These are phyloP conservation scores for Xylaria longipes DNA, from an alignment of 495 filamentous ascomycete species.

Conservation along the genomic window DNA sequence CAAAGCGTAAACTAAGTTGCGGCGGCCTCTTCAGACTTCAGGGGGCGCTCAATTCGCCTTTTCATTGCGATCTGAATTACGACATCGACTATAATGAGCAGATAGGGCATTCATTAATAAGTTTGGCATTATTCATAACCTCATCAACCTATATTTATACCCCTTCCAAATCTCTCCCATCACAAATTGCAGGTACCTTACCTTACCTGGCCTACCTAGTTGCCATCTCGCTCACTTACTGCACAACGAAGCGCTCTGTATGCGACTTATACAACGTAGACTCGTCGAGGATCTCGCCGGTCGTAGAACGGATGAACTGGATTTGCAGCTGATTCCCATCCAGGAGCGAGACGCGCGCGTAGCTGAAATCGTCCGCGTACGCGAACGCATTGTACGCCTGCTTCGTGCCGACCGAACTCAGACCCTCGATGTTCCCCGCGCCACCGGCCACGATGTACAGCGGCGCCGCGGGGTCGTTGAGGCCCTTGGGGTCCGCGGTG, in stretches of 20 bases:
- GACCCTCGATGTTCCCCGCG: conserved; percentile 50
- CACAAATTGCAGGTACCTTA: not conserved
- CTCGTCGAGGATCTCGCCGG: conserved; percentile 58
- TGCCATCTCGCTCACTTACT: not conserved
- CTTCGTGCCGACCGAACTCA: conserved; percentile 47
- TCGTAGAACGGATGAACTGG: conserved; percentile 54
- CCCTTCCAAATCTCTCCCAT: not conserved
- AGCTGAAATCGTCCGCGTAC: conserved; percentile 64
- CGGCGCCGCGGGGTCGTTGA: conserved; percentile 60
- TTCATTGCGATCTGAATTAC: not conserved
- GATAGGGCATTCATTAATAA: not conserved
- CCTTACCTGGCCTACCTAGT: not conserved
- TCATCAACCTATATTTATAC: not conserved
- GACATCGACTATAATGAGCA: not conserved
- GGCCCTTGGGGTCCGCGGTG: conserved; percentile 51
- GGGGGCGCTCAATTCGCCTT: not conserved
- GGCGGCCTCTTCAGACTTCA: not conserved
- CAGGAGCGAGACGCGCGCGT: conserved; percentile 48
- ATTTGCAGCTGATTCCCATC: conserved; percentile 42
- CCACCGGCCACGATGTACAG: conserved; percentile 63
- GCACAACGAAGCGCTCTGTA: conserved; percentile 55
- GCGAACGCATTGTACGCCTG: conserved; percentile 58
- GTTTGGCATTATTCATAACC: not conserved
- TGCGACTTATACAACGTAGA: conserved; percentile 61
- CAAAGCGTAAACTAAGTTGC: no score